Conservation (phyloP, 441 rosid genomes). For the Arabidopsis lyrata region DNA sequence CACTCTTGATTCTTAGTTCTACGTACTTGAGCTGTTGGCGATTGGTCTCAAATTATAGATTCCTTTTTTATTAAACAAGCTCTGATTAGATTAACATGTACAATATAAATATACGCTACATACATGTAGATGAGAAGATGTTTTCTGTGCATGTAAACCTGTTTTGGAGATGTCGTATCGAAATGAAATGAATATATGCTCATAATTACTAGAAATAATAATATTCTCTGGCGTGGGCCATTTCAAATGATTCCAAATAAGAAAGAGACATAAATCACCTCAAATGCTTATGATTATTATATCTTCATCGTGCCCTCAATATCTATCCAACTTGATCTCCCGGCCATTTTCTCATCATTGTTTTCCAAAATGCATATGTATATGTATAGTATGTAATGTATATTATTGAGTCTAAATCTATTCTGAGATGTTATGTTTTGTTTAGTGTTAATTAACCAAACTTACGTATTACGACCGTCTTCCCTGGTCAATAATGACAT, state of each 20-base stretch:
- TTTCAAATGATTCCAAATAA: conserved; percentile 56
- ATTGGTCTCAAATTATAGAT: not conserved
- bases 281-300: conserved; percentile 38
- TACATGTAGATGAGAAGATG: not conserved
- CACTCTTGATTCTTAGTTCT: conserved; percentile 6
- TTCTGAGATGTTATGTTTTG: not conserved
- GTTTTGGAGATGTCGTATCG: conserved; percentile 31
- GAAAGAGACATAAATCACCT: conserved; percentile 59
- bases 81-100: not conserved
- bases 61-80: not conserved
- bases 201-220: conserved; percentile 53
- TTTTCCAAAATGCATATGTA: conserved; percentile 21
- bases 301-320: conserved; percentile 47
- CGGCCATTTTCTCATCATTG: conserved; percentile 43
- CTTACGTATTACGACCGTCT: conserved; percentile 20
- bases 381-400: not conserved
- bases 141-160: conserved; percentile 24
- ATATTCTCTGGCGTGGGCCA: conserved; percentile 76
- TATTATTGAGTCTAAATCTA: not conserved
- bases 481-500: not conserved
- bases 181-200: conserved; percentile 35
- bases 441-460: conserved; percentile 17
- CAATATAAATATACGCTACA: not conserved
- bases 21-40: not conserved
- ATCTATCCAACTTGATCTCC: conserved; percentile 44